A percentile compares a stretch with the other conserved stretches of the same genome.
These are phyloP conservation scores for Globisporangium barbulae DNA, from an alignment of 352 stramenopile genomes.

Conservation along the genomic window DNA sequence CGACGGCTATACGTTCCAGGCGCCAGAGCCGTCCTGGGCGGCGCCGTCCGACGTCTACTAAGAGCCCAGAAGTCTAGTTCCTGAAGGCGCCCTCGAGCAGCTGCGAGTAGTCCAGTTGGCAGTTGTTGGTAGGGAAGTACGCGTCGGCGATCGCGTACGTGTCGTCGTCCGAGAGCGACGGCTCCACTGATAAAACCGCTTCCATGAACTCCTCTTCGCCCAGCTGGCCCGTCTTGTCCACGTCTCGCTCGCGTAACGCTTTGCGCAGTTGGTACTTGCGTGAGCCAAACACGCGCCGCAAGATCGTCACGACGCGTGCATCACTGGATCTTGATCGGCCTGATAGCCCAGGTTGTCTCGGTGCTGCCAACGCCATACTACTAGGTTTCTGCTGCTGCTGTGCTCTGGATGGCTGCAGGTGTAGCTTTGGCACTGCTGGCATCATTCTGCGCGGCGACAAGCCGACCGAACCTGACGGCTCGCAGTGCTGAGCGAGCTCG, in stretches of 20 bases:
- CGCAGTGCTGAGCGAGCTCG: slow-evolving; percentile 14
- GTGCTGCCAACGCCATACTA: background rate
- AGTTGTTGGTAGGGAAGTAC: slow-evolving; percentile 78
- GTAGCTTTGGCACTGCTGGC: slow-evolving; percentile 1
- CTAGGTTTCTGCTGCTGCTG: background rate
- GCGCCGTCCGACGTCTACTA: slow-evolving; percentile 40
- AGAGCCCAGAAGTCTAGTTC: slow-evolving; percentile 12
- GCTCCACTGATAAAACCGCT: slow-evolving; percentile 53
- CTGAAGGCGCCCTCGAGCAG: slow-evolving; percentile 70
- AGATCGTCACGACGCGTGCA: slow-evolving; percentile 35
- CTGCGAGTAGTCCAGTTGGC: slow-evolving; percentile 57
- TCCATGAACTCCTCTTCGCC: slow-evolving; percentile 79
- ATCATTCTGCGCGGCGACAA: slow-evolving; percentile 1
- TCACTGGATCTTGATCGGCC: slow-evolving; percentile 5
- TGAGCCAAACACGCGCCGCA: slow-evolving; percentile 50
- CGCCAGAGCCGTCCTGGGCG: slow-evolving; percentile 63
- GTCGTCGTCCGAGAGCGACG: slow-evolving; percentile 64
- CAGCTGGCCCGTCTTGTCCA: slow-evolving; percentile 49
- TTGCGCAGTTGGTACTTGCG: slow-evolving; percentile 75
- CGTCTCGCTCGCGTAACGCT: slow-evolving; percentile 55
- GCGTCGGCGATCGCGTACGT: slow-evolving; percentile 65
- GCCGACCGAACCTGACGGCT: background rate
- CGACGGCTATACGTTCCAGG: slow-evolving; percentile 57
- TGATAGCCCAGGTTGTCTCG: background rate
- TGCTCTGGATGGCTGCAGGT: background rate